Evolutionary conservation across 148 eudicot genomes (phyloP), one percentile per base, ranked within the genome.

Genomic region (Dianthus caryophyllus): DNA sequence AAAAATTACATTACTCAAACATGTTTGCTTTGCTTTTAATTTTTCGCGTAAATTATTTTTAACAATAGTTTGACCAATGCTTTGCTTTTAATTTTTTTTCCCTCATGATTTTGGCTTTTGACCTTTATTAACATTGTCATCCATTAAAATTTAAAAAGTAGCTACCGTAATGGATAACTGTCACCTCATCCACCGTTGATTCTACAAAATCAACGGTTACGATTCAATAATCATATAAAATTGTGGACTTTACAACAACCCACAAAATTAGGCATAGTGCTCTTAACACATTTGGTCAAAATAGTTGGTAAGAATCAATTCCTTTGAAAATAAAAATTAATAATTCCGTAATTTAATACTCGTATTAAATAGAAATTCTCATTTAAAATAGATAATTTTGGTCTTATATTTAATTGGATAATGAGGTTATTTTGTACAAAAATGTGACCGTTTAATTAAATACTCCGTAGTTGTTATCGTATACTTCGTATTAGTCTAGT

Each of bases 231-330:
- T 61, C 21, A 14, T 2, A 61, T 7, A 62, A 38, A 33, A 24
- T 26, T 13, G 2, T 36, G 36, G 39, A 70, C 67, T 61, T 61
- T 11, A 61, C 61, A 70, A 70, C 73, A 61, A 70, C 66, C 60
- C 73, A 61, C 59, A 49, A 31, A 59, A 39, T 11, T 6, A 12
- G 6, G 27, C 44, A 51, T 13, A 18, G 11, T 52, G 46, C 61
- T 53, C 18, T 20, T 48, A 18, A 36, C 30, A 27, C 59, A 51
- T 63, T 39, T 71, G 58, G 74, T 71, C 74, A 52, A 12, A 18
- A 50, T 52, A 71, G 74, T 71, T 63, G 74, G 68, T 71, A 66
- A 48, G 41, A 39, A 16, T 31, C 61, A 63, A 26, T 46, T 22
- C 26, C 17, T 6, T n/a, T 24, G 24, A 51, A 43, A 15, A 36